These are phyloP conservation scores for Sporothrix euskadiensis DNA, from an alignment of 2,329 filamentous ascomycete species.

Conservation along the genomic window DNA sequence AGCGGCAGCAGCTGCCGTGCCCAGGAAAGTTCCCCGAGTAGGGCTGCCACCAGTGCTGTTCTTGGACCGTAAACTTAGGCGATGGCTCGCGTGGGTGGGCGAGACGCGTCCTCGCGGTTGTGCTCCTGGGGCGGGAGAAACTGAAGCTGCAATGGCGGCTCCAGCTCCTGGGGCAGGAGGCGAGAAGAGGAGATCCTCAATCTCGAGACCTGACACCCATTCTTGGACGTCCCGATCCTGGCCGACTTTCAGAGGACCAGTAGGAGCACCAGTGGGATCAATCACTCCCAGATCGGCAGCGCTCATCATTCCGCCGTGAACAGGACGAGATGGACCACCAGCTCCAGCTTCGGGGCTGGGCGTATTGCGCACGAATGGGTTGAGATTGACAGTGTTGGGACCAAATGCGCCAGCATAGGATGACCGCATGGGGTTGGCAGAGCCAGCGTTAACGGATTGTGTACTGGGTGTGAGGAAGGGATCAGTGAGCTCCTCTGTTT, in stretches of 20 bases:
- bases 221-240: slow-evolving; percentile 57
- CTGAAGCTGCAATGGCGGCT: slow-evolving; percentile 23
- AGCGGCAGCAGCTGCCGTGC: slow-evolving; percentile 8
- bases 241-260: background rate
- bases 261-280: slow-evolving; percentile 23
- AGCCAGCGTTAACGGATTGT: slow-evolving; percentile 7
- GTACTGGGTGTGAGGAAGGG: slow-evolving; percentile 29
- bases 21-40: slow-evolving; percentile 28
- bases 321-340: background rate
- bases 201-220: slow-evolving; percentile 60
- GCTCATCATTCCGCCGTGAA: background rate
- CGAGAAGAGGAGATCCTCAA: slow-evolving; percentile 54
- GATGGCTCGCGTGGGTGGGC: slow-evolving; percentile 39
- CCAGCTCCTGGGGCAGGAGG: slow-evolving; percentile 35
- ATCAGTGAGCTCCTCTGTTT: slow-evolving; percentile 35
- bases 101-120: slow-evolving; percentile 40
- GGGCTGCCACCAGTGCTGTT: slow-evolving; percentile 36
- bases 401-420: slow-evolving; percentile 19
- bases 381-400: slow-evolving; percentile 29
- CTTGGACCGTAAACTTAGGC: slow-evolving; percentile 40
- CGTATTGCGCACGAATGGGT: slow-evolving; percentile 36
- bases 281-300: background rate
- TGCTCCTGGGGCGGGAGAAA: slow-evolving; percentile 20
- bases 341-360: slow-evolving; percentile 45
- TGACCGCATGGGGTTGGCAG: slow-evolving; percentile 28